phyloP scores from a whole-genome alignment of 345 rosid species.

The Ceriops decandra region DNA sequence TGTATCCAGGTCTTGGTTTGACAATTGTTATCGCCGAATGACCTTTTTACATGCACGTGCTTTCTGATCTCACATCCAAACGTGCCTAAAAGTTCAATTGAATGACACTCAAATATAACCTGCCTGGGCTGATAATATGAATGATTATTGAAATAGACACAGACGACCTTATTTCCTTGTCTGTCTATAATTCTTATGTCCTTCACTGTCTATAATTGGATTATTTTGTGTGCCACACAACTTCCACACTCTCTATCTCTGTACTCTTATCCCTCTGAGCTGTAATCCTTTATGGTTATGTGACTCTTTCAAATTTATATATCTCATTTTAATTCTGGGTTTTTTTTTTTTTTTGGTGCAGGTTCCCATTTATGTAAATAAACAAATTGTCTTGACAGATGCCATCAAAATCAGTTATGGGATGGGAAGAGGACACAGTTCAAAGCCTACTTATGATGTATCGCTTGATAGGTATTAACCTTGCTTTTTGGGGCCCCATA shows the following conservation, averaged over 20 bases:
- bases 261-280: not conserved
- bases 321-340: constrained; percentile 12
- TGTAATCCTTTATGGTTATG: not conserved
- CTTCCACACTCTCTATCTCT: not conserved
- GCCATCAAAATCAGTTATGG: constrained; percentile 74
- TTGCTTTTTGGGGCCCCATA: constrained; percentile 9
- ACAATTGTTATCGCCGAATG: not conserved
- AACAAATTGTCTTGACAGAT: constrained; percentile 66
- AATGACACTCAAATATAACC: not conserved
- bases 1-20: not conserved
- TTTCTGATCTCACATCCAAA: not conserved
- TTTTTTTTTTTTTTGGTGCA: constrained; percentile 29
- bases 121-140: not conserved
- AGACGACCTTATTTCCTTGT: no score
- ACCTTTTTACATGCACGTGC: not conserved
- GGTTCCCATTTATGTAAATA: constrained; percentile 89
- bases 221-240: not conserved
- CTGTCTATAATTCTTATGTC: no score
- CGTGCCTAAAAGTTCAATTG: not conserved
- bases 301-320: constrained; percentile 1
- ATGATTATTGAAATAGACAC: no score
- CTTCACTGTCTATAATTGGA: no score
- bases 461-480: constrained; percentile 62
- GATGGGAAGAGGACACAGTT: constrained; percentile 40
- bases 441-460: constrained; percentile 62